These are phyloP conservation scores for Erigeron philadelphicus DNA, from an alignment of 140 eudicot species.

Conservation along the genomic window DNA sequence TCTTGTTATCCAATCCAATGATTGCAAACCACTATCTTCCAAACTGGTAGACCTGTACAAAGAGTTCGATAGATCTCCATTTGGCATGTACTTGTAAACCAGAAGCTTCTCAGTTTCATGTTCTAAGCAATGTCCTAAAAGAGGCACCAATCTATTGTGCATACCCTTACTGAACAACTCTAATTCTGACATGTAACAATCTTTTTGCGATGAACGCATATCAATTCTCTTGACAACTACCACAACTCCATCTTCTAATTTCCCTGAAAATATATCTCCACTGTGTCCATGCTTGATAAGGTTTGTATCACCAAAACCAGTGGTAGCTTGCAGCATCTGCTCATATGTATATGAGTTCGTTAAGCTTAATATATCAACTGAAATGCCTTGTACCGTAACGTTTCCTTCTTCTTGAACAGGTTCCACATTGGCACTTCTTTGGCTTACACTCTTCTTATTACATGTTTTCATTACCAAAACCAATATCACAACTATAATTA, in stretches of 20 bases:
- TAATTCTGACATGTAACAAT: constrained; percentile 52
- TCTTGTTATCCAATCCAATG: constrained; percentile 88
- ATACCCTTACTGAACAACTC: constrained; percentile 45
- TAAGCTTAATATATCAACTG: constrained; percentile 29
- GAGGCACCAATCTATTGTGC: constrained; percentile 57
- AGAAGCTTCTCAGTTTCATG: constrained; percentile 53
- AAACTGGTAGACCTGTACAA: constrained; percentile 30
- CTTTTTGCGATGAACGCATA: constrained; percentile 34
- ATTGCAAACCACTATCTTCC: constrained; percentile 47
- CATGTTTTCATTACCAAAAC: constrained; percentile 38
- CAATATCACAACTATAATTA: constrained; percentile 30
- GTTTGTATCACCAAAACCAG: constrained; percentile 44
- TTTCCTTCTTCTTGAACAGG: constrained; percentile 40
- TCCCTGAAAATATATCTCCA: constrained; percentile 59
- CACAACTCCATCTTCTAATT: constrained; percentile 45
- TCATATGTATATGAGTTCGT: constrained; percentile 45
- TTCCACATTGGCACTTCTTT: constrained; percentile 42
- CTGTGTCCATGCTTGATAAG: constrained; percentile 62
- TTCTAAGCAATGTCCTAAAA: constrained; percentile 67
- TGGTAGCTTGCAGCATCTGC: constrained; percentile 52
- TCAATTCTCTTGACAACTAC: constrained; percentile 60
- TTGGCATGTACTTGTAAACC: constrained; percentile 64
- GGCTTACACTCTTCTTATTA: constrained; percentile 27
- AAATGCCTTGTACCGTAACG: constrained; percentile 20
- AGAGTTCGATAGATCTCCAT: constrained; percentile 59